Evolutionary conservation across 2,329 filamentous ascomycete genomes (phyloP), one percentile per base, ranked within the genome.

Genomic region (Alternaria sp.): DNA sequence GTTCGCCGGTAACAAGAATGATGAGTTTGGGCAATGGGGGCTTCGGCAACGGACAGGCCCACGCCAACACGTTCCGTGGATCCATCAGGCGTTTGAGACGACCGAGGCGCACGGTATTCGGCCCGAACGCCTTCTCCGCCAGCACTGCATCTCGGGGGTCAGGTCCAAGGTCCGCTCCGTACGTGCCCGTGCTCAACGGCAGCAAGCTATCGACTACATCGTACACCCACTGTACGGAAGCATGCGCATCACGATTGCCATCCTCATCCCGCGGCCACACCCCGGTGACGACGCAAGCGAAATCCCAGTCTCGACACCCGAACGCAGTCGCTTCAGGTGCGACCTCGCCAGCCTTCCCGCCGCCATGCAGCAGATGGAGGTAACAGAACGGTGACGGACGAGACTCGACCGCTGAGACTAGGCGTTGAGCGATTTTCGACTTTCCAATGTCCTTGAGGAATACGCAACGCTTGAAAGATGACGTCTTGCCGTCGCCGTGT

Each of bases 221-320:
- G 71, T 90, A 90, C 17, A 90, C 88, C 88, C 88, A 90, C 5
- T 71, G 58, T 4, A 85, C 71, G 2, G 76, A 80, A 59, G 71
- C 72, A 64, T 62, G 77, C 64, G 84, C 80, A 11, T 66, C 43
- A 49, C 79, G 74, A 0, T 81, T 84, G 46, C 73, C 81, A 65
- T 88, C 86, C 74, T 86, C 73, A 10, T 85, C 80, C 15, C 87
- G 85, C 3, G 81, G 80, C 88, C 88, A 90, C 61, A 89, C 84
- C 25, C 86, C 88, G 6, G 88, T 90, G 45, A 91, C 71, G 5
- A 90, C 86, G 68, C 88, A 90, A 49, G 88, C 88, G 78, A 86
- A 90, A 30, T 86, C 82, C 88, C 88, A 90, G 73, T 87, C 82
- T 76, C 88, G 85, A 79, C 85, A 89, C 47, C 88, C 87, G 57